These are phyloP conservation scores for Claviceps lovelessii DNA, from an alignment of 2,329 filamentous ascomycete species.

Conservation along the genomic window DNA sequence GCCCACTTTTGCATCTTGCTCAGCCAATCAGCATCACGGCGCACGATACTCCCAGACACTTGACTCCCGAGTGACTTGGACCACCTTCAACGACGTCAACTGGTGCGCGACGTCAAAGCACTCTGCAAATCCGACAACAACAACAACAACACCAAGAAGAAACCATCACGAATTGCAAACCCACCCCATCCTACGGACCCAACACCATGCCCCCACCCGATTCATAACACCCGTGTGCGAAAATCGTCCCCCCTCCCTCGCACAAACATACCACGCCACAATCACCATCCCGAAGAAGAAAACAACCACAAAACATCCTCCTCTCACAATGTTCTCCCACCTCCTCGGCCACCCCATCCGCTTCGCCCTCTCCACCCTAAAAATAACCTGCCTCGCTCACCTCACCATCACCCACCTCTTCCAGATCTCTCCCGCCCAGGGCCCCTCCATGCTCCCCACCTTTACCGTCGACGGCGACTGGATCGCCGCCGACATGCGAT, in stretches of 20 bases:
- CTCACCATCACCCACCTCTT: slow-evolving; percentile 45
- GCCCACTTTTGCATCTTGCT: neutral
- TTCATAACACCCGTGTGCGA: neutral
- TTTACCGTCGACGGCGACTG: slow-evolving; percentile 53
- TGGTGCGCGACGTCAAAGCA: too few relatives aligned
- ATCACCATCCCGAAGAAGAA: neutral
- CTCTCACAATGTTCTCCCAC: too few relatives aligned
- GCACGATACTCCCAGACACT: neutral
- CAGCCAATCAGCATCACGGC: neutral
- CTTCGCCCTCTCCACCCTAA: slow-evolving; percentile 20
- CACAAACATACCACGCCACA: neutral
- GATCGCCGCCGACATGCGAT: slow-evolving; percentile 52
- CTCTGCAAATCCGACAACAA: too few relatives aligned
- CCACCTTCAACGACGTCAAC: too few relatives aligned
- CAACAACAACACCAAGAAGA: neutral
- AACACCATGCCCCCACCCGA: neutral
- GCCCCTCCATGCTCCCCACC: slow-evolving; percentile 83
- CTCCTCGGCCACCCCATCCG: slow-evolving; percentile 25
- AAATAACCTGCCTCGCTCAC: slow-evolving; percentile 27
- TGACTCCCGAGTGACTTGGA: too few relatives aligned
- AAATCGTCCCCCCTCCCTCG: neutral
- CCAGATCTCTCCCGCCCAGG: slow-evolving; percentile 44
- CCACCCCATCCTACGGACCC: neutral
- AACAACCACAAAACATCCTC: too few relatives aligned
- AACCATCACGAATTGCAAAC: neutral